Percentiles rank a stretch among this genome's conserved stretches.
Evolutionary conservation across 225 moss, liverwort and hornwort genomes (phyloP).

Genomic region (Sphagnum contortum): DNA sequence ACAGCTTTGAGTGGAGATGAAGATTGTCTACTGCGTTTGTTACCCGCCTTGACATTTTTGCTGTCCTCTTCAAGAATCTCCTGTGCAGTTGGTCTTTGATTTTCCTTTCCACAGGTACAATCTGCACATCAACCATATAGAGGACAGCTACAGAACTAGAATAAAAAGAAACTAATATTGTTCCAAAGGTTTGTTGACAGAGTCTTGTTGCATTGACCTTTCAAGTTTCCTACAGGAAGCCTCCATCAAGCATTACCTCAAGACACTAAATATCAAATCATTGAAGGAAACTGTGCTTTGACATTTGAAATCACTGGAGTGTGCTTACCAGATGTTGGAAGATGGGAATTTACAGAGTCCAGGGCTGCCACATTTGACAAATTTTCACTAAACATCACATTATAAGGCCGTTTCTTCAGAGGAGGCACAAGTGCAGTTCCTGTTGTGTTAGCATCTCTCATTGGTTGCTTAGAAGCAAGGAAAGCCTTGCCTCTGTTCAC

Average conservation of each 20-base stretch:
- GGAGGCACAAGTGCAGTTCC: constrained; percentile 8
- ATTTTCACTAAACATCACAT: constrained; percentile 5
- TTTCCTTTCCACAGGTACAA: constrained; percentile 18
- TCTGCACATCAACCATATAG: constrained; percentile 5
- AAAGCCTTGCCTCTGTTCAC: no score
- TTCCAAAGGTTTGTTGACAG: no score
- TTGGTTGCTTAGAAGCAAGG: constrained; percentile 8
- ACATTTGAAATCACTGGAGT: no score
- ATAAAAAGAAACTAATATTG: no score
- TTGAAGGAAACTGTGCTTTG: no score
- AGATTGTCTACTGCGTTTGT: constrained; percentile 18
- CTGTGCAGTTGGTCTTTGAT: constrained; percentile 1
- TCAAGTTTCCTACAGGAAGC: no score
- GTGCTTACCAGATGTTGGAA: no score
- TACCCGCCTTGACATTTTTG: constrained; percentile 6
- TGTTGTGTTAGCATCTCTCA: constrained; percentile 8
- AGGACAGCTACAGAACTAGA: no score
- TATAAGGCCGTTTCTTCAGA: constrained; percentile 29
- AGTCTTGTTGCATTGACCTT: no score
- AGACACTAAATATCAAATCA: no score
- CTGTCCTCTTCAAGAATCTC: not conserved
- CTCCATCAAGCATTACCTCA: no score
- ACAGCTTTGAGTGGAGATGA: constrained; percentile 6
- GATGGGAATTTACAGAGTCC: not conserved
- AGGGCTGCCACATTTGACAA: not conserved